These are phyloP conservation scores for Ambrosiella beaveri DNA, from an alignment of 2,329 filamentous ascomycete species.

Conservation along the genomic window DNA sequence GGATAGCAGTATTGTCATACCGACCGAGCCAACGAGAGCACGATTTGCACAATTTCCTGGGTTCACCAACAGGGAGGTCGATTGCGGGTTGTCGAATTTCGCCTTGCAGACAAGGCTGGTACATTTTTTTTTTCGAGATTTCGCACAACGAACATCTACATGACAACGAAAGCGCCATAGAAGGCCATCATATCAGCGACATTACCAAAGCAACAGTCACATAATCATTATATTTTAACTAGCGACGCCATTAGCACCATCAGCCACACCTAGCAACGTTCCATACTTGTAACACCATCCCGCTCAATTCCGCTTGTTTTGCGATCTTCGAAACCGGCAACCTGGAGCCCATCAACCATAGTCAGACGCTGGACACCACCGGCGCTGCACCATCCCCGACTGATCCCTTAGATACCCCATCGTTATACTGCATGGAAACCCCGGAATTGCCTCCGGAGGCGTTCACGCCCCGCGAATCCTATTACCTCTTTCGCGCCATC, in stretches of 20 bases:
- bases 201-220: background rate
- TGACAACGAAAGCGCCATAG: background rate
- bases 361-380: background rate
- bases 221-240: too few relatives aligned
- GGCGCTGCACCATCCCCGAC: background rate
- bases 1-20: too few relatives aligned
- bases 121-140: background rate
- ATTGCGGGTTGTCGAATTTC: background rate
- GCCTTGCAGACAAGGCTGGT: conserved; percentile 8
- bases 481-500: conserved; percentile 70
- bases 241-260: too few relatives aligned
- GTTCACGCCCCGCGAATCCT: conserved; percentile 73
- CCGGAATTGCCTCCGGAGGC: conserved; percentile 18
- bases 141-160: background rate
- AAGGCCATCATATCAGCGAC: background rate
- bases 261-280: too few relatives aligned
- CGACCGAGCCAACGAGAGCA: too few relatives aligned
- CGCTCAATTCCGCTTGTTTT: too few relatives aligned
- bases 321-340: too few relatives aligned
- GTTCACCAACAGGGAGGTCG: background rate
- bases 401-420: background rate
- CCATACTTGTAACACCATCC: too few relatives aligned
- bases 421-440: conserved; percentile 11
- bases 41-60: background rate
- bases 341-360: too few relatives aligned